These are phyloP conservation scores for Fusarium subtropicale DNA, from an alignment of 2,329 filamentous ascomycete genomes.

Conservation along the genomic window DNA sequence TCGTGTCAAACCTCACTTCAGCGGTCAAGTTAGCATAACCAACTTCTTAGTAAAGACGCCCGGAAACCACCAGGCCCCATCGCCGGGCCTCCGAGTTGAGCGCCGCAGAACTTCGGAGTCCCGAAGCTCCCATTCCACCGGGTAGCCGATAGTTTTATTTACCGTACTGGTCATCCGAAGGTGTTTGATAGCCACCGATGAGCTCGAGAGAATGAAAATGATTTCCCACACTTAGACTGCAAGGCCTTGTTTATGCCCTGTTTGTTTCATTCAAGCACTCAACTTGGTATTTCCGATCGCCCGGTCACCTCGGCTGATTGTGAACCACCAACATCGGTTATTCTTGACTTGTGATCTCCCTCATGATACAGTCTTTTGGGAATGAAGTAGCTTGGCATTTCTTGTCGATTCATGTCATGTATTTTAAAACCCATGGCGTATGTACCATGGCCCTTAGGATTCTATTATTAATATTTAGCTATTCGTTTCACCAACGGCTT, in stretches of 20 bases:
- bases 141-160: constrained; percentile 18
- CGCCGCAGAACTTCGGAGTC: constrained; percentile 39
- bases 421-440: background rate
- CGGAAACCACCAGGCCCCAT: constrained; percentile 39
- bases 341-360: constrained; percentile 21
- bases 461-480: constrained; percentile 33
- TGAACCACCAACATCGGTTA: constrained; percentile 31
- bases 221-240: constrained; percentile 21
- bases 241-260: constrained; percentile 9
- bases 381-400: constrained; percentile 9
- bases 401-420: constrained; percentile 21
- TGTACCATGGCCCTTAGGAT: constrained; percentile 25
- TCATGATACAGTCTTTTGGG: constrained; percentile 1
- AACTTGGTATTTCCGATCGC: constrained; percentile 39
- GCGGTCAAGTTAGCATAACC: background rate
- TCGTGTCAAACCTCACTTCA: background rate
- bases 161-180: constrained; percentile 8
- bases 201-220: constrained; percentile 6
- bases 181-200: constrained; percentile 7
- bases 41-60: constrained; percentile 1
- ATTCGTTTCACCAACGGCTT: constrained; percentile 28
- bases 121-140: constrained; percentile 45
- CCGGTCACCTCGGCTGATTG: constrained; percentile 41
- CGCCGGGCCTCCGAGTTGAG: constrained; percentile 39
- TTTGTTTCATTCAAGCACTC: constrained; percentile 12